These are phyloP conservation scores for Vigna unguiculata DNA, from an alignment of 306 rosid species.

Conservation along the genomic window DNA sequence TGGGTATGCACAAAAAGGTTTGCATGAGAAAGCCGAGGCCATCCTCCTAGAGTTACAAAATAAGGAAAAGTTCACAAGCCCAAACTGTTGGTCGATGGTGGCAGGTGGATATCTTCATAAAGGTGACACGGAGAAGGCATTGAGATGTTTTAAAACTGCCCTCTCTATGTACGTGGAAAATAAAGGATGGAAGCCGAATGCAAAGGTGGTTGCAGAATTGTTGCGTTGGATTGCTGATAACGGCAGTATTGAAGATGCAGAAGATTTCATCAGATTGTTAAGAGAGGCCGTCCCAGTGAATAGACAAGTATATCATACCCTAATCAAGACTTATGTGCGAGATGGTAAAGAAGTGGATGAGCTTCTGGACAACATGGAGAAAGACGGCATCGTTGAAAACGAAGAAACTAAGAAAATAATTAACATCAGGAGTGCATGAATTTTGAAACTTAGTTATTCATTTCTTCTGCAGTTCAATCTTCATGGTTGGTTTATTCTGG, in stretches of 20 bases:
- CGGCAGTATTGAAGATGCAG: constrained; percentile 62
- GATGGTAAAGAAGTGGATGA: constrained; percentile 58
- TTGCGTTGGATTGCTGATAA: constrained; percentile 73
- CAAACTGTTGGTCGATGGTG: constrained; percentile 67
- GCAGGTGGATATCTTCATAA: constrained; percentile 59
- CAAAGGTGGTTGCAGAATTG: constrained; percentile 42
- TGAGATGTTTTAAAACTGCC: constrained; percentile 64
- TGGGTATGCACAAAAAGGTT: constrained; percentile 61
- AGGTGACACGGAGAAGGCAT: constrained; percentile 67
- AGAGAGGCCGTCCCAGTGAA: constrained; percentile 50
- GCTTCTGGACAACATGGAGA: constrained; percentile 62
- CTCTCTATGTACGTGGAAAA: constrained; percentile 46
- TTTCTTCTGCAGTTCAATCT: not conserved
- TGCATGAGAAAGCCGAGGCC: constrained; percentile 69
- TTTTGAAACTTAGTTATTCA: constrained; percentile 17
- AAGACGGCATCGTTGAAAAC: constrained; percentile 57
- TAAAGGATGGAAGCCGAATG: constrained; percentile 69
- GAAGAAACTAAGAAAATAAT: constrained; percentile 54
- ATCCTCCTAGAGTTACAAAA: constrained; percentile 62
- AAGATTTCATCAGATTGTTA: constrained; percentile 61
- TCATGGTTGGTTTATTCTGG: not conserved
- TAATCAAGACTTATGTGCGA: constrained; percentile 63
- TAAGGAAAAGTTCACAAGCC: constrained; percentile 64
- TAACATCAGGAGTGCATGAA: constrained; percentile 37
- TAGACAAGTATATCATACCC: constrained; percentile 61